phyloP scores from a whole-genome alignment of 257 asterid genomes.

The Jaltomata sinuosa region DNA sequence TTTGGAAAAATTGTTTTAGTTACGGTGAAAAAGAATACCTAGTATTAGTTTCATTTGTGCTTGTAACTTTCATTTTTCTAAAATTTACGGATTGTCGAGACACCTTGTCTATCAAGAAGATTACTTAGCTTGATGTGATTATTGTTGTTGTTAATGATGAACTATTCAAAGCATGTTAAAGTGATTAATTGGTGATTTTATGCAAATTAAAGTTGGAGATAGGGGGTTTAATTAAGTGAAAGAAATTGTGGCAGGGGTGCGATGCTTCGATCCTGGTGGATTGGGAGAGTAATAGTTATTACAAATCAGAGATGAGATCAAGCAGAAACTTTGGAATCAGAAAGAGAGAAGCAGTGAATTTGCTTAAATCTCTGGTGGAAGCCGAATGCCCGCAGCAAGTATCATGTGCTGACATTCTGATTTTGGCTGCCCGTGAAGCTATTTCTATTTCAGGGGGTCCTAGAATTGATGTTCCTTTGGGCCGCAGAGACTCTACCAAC shows the following conservation, averaged over 20 bases:
- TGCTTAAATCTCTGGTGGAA: conserved; percentile 35
- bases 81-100: not conserved
- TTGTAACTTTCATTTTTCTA: not conserved
- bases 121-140: too few species aligned
- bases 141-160: not conserved
- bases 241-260: conserved; percentile 27
- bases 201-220: not conserved
- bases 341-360: conserved; percentile 24
- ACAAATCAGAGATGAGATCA: conserved; percentile 23
- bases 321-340: conserved; percentile 31
- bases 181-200: not conserved
- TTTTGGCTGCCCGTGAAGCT: conserved; percentile 45
- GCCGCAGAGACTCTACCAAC: conserved; percentile 29
- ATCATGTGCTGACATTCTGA: conserved; percentile 50
- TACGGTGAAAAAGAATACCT: not conserved
- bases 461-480: conserved; percentile 32
- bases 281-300: not conserved
- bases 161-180: not conserved
- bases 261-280: conserved; percentile 59
- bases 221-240: not conserved
- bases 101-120: not conserved
- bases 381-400: conserved; percentile 31
- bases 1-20: not conserved
- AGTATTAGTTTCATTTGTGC: not conserved
- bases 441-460: conserved; percentile 47